A percentile compares a stretch with the other conserved stretches of the same genome.
Evolutionary conservation across 1,284 basidiomycete genomes (phyloP).

Genomic region (Rhodotorula sp.): DNA sequence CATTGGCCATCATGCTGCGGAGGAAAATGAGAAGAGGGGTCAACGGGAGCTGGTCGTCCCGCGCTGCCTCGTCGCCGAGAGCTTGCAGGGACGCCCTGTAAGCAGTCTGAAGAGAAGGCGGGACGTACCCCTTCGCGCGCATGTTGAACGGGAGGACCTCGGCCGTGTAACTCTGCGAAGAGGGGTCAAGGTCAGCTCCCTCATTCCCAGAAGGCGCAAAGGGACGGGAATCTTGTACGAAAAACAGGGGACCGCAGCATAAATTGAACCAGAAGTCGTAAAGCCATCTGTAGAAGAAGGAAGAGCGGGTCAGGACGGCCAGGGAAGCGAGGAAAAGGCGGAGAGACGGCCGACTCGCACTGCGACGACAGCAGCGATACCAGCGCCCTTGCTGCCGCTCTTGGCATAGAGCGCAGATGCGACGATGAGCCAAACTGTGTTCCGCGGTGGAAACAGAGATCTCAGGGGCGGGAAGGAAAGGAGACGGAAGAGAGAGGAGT

Average conservation of each 20-base stretch:
- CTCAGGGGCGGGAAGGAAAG: not conserved
- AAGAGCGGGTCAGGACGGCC: not conserved
- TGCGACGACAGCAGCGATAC: constrained; percentile 42
- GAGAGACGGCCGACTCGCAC: not conserved
- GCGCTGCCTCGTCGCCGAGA: too few species aligned
- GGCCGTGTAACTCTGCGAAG: not conserved
- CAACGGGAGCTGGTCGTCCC: not conserved
- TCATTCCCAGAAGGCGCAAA: too few species aligned
- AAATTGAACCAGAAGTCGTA: constrained; percentile 22
- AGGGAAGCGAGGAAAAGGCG: not conserved
- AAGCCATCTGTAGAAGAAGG: not conserved
- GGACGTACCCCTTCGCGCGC: constrained; percentile 22
- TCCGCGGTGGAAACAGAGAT: too few species aligned
- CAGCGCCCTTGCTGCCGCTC: not conserved
- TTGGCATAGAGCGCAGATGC: constrained; percentile 3
- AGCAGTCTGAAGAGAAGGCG: not conserved
- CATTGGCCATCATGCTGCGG: constrained; percentile 21
- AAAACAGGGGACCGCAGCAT: constrained; percentile 25
- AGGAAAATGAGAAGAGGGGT: not conserved
- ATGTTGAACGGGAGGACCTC: constrained; percentile 19
- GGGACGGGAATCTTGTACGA: not conserved
- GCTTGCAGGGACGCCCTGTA: too few species aligned
- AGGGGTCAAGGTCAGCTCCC: not conserved
- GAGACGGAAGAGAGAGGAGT: not conserved
- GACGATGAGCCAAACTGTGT: constrained; percentile 7